phyloP scores from a whole-genome alignment of 768 basidiomycete genomes.

The Macrolepiota albuminosa region DNA sequence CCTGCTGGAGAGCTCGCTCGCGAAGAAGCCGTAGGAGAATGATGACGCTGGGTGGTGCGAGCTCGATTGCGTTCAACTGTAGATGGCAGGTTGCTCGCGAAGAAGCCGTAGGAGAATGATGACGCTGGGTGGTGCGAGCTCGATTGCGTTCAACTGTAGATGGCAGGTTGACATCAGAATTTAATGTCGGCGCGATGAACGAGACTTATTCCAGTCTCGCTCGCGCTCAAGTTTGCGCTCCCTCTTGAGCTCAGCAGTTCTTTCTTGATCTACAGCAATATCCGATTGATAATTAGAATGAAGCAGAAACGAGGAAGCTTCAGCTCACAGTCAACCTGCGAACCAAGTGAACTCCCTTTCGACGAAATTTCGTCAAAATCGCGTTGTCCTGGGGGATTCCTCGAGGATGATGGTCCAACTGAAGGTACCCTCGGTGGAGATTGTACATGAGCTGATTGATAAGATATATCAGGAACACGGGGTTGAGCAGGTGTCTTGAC shows the following conservation, averaged over 20 bases:
- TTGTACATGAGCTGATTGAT: slow-evolving; percentile 14
- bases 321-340: slow-evolving; percentile 49
- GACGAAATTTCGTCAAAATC: slow-evolving; percentile 41
- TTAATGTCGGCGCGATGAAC: slow-evolving; percentile 37
- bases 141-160: slow-evolving; percentile 12
- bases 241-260: slow-evolving; percentile 12
- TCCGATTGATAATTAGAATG: background rate
- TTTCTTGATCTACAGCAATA: slow-evolving; percentile 38
- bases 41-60: slow-evolving; percentile 25
- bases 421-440: slow-evolving; percentile 14
- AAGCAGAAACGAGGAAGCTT: background rate
- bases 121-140: slow-evolving; percentile 24
- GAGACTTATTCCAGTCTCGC: slow-evolving; percentile 51
- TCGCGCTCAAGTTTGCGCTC: slow-evolving; percentile 22
- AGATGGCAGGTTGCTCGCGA: too few relatives aligned
- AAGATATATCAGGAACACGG: slow-evolving; percentile 18
- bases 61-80: slow-evolving; percentile 13
- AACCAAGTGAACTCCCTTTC: slow-evolving; percentile 39
- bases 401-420: slow-evolving; percentile 15
- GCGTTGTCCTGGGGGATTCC: slow-evolving; percentile 20
- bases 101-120: slow-evolving; percentile 25
- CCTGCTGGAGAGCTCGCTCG: slow-evolving; percentile 38
- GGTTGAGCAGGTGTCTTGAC: slow-evolving; percentile 15
- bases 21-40: slow-evolving; percentile 27
- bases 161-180: slow-evolving; percentile 35